Evolutionary conservation across 192 early-diverging fungal genomes (phyloP).

Genomic region (Funneliformis geosporum): DNA sequence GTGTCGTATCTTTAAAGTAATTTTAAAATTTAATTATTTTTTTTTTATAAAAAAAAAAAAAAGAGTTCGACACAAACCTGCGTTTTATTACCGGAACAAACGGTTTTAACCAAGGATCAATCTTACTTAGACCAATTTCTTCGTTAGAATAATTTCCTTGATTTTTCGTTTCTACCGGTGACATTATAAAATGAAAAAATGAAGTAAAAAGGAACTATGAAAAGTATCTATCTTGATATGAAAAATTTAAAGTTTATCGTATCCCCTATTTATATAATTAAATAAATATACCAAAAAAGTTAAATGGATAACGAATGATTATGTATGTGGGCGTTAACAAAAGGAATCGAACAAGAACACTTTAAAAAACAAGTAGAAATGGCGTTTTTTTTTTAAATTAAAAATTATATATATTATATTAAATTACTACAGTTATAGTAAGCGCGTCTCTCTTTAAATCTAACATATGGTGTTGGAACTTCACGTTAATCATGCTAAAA

Average conservation of each 20-base stretch:
- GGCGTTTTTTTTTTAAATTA: background rate
- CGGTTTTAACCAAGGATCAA: conserved; percentile 82
- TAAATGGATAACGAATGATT: no score
- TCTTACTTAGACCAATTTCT: conserved; percentile 64
- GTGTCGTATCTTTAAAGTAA: conserved; percentile 47
- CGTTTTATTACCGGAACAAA: conserved; percentile 61
- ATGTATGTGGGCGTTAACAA: no score
- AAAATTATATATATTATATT: no score
- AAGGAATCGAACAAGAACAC: no score
- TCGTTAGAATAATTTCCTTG: conserved; percentile 35
- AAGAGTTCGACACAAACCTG: conserved; percentile 46
- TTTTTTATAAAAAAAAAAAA: background rate
- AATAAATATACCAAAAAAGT: no score
- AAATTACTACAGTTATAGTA: background rate
- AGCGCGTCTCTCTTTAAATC: no score
- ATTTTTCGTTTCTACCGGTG: background rate
- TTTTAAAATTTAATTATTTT: background rate
- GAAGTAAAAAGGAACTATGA: background rate
- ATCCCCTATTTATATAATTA: background rate
- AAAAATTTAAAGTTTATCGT: background rate
- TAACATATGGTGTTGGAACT: no score
- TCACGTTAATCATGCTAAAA: background rate
- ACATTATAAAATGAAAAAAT: background rate
- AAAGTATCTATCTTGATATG: background rate
- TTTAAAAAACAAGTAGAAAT: background rate